A percentile compares a stretch with the other conserved stretches of the same genome.
phyloP scores from a whole-genome alignment of 257 asterid genomes.

The Capsicum chinense region DNA sequence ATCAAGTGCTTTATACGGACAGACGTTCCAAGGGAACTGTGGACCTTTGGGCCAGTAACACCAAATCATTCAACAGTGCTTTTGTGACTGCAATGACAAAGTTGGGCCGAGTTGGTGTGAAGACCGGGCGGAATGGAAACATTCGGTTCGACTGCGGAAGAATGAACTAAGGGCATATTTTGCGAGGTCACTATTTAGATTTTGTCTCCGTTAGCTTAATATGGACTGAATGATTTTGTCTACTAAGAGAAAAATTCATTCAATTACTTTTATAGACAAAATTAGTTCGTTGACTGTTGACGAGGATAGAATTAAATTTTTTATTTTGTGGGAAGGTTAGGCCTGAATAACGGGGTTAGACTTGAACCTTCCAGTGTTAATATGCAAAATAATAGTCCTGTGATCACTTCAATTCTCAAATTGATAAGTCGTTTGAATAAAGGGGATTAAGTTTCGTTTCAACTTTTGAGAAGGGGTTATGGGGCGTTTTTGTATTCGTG shows the following conservation, averaged over 20 bases:
- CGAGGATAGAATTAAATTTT: neutral
- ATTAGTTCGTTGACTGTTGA: neutral
- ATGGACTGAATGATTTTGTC: neutral
- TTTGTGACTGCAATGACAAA: constrained; percentile 67
- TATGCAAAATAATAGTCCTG: neutral
- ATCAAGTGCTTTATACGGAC: constrained; percentile 76
- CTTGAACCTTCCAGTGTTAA: neutral
- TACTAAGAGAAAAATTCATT: neutral
- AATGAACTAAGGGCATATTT: constrained; percentile 46
- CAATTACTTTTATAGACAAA: neutral
- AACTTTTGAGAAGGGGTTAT: neutral
- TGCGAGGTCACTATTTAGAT: neutral
- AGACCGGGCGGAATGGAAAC: constrained; percentile 65
- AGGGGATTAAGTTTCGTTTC: neutral
- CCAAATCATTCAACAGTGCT: constrained; percentile 52
- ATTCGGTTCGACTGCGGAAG: constrained; percentile 78
- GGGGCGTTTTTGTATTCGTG: neutral
- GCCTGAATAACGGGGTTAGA: neutral
- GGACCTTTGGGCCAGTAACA: constrained; percentile 53
- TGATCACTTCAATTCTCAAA: neutral
- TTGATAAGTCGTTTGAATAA: neutral
- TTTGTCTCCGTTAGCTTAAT: neutral
- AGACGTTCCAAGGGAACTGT: constrained; percentile 57
- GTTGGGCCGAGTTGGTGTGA: constrained; percentile 85
- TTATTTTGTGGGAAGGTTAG: neutral